Conservation (phyloP, 2,329 filamentous ascomycete genomes). For the Alternaria brassicicola region DNA sequence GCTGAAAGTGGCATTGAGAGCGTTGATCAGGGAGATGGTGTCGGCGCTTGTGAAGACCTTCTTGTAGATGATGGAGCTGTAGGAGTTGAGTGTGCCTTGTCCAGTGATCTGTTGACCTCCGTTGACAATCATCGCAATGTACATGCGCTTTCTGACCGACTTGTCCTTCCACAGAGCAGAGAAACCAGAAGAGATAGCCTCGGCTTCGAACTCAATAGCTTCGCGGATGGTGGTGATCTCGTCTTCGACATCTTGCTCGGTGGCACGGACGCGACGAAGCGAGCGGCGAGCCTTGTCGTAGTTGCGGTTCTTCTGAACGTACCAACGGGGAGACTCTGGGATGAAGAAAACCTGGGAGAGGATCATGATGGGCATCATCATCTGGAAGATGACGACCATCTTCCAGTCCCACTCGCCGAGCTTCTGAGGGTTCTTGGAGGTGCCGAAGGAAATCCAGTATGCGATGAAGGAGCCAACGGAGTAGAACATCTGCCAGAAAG, state of each 20-base stretch:
- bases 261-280: slow-evolving; percentile 66
- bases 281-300: slow-evolving; percentile 65
- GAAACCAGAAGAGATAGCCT: slow-evolving; percentile 68
- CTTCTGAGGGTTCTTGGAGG: slow-evolving; percentile 59
- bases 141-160: slow-evolving; percentile 69
- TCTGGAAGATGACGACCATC: slow-evolving; percentile 74
- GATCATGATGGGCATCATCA: slow-evolving; percentile 69
- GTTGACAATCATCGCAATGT: slow-evolving; percentile 70
- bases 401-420: slow-evolving; percentile 77
- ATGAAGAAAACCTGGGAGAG: slow-evolving; percentile 65
- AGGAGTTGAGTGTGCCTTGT: slow-evolving; percentile 74
- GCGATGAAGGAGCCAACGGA: slow-evolving; percentile 69
- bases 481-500: slow-evolving; percentile 73
- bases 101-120: slow-evolving; percentile 74
- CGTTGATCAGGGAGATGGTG: slow-evolving; percentile 74
- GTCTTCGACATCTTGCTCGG: slow-evolving; percentile 69
- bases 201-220: slow-evolving; percentile 74
- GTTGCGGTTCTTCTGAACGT: slow-evolving; percentile 65
- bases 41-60: slow-evolving; percentile 65
- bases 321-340: slow-evolving; percentile 72
- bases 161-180: slow-evolving; percentile 72
- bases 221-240: slow-evolving; percentile 70
- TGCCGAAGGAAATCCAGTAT: slow-evolving; percentile 68
- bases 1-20: slow-evolving; percentile 73
- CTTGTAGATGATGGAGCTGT: slow-evolving; percentile 76